Conservation (phyloP, 495 filamentous ascomycete species). For the Hypoxylon perforatum region DNA sequence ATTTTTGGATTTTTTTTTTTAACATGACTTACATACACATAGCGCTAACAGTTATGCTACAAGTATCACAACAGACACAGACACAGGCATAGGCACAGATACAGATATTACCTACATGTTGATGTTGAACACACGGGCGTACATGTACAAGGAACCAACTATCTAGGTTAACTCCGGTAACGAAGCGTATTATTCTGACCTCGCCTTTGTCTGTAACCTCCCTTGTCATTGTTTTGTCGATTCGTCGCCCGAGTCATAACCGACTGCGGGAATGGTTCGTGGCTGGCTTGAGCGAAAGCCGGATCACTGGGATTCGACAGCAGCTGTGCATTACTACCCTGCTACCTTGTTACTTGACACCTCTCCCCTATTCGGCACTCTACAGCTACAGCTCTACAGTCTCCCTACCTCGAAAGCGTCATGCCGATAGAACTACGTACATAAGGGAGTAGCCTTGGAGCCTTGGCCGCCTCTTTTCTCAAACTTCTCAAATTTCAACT, state of each 20-base stretch:
- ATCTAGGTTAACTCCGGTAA: neutral
- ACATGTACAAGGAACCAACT: neutral
- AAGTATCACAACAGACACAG: constrained; percentile 1
- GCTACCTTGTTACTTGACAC: neutral
- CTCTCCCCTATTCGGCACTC: constrained; percentile 1
- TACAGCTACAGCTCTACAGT: too few relatives aligned
- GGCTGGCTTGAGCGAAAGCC: too few relatives aligned
- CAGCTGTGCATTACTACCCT: neutral
- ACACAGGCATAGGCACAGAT: too few relatives aligned
- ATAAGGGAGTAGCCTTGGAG: neutral
- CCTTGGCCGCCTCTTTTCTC: neutral
- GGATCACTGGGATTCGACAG: too few relatives aligned
- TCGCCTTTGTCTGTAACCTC: constrained; percentile 11
- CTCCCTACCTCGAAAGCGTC: too few relatives aligned
- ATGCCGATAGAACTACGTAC: neutral
- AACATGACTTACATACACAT: constrained; percentile 1
- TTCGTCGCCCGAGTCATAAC: neutral
- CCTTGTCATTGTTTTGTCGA: too few relatives aligned
- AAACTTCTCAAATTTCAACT: constrained; percentile 28
- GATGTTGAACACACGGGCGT: neutral
- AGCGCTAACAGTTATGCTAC: constrained; percentile 8
- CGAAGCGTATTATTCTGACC: neutral
- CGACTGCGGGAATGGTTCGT: too few relatives aligned
- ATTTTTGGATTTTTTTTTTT: constrained; percentile 27
- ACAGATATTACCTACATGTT: too few relatives aligned